Evolutionary conservation across 75 land plant genomes (phyloP).

Genomic region (Larix kaempferi): DNA sequence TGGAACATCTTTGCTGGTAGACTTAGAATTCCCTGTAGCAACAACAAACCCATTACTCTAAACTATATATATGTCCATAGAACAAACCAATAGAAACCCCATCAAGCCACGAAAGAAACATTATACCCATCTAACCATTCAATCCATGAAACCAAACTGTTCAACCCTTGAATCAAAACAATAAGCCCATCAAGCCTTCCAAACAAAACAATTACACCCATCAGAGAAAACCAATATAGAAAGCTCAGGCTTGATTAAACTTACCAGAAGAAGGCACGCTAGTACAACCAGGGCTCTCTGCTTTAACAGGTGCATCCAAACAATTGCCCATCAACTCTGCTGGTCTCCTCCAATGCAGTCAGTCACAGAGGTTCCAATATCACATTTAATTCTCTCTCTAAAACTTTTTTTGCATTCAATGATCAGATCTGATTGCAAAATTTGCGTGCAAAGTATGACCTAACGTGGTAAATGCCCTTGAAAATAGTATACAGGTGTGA

Average conservation of each 20-base stretch:
- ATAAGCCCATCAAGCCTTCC: neutral
- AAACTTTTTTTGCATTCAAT: neutral
- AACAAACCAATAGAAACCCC: neutral
- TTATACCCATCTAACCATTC: neutral
- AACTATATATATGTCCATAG: neutral
- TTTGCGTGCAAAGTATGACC: neutral
- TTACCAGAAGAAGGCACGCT: constrained; percentile 4
- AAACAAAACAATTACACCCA: neutral
- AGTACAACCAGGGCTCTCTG: constrained; percentile 6
- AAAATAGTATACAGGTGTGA: neutral
- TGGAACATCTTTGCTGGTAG: constrained; percentile 10
- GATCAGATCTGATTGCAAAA: neutral
- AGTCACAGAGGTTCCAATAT: neutral
- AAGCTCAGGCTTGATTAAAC: neutral
- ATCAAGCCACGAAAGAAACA: neutral
- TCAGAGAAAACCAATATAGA: neutral
- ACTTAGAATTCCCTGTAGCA: constrained; percentile 1
- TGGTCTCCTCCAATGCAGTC: neutral
- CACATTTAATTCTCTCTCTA: neutral
- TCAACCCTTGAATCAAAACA: neutral
- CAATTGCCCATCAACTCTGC: constrained; percentile 32
- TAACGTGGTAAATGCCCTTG: neutral
- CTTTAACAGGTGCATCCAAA: constrained; percentile 19
- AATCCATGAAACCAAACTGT: neutral
- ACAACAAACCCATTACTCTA: neutral